phyloP scores from a whole-genome alignment of 768 basidiomycete species.

The Dentipellis sp. region DNA sequence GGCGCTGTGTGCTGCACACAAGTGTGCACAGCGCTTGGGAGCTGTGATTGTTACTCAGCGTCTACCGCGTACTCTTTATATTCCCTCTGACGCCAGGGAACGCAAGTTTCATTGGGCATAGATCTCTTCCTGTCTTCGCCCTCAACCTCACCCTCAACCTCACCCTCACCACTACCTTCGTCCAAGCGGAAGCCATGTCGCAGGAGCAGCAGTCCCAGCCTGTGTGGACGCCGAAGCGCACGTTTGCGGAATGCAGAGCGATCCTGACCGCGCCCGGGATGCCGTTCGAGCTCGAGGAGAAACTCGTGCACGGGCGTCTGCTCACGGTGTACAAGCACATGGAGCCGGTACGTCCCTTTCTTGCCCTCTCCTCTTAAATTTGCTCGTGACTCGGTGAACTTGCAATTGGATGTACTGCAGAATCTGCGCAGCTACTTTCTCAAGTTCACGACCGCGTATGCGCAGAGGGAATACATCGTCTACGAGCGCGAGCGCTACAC shows the following conservation, averaged over 20 bases:
- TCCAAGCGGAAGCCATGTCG: no score
- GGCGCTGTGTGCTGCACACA: no score
- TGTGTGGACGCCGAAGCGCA: background rate
- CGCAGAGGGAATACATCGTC: constrained; percentile 7
- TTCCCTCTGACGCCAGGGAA: no score
- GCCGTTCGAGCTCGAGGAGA: background rate
- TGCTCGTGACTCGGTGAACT: background rate
- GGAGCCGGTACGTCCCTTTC: constrained; percentile 2
- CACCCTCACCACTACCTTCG: no score
- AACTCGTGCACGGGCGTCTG: background rate
- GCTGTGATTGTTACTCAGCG: no score
- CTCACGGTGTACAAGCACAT: background rate
- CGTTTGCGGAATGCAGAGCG: background rate
- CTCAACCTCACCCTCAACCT: no score
- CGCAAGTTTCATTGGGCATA: no score
- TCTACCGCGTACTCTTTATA: no score
- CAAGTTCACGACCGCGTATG: constrained; percentile 15
- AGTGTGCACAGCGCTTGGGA: no score
- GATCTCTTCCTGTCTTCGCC: no score
- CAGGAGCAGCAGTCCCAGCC: no score
- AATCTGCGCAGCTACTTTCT: background rate
- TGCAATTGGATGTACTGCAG: background rate
- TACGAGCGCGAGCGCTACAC: background rate
- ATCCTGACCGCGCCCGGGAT: background rate
- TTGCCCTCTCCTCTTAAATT: background rate